Evolutionary conservation across 176 grass and related monocot genomes (phyloP).

Genomic region (Rhynchospora tenuis): DNA sequence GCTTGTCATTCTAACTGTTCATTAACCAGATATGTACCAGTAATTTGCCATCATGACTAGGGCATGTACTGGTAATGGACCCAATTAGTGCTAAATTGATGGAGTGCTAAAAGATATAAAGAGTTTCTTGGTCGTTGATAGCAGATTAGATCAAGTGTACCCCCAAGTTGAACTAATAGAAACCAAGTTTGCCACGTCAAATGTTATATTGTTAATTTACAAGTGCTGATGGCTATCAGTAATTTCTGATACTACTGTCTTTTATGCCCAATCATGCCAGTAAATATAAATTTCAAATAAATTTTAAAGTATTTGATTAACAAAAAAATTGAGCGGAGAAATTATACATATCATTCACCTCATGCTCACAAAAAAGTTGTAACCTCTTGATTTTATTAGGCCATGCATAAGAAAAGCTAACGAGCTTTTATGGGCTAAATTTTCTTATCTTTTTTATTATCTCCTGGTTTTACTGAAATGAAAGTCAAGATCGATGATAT

Average conservation of each 20-base stretch:
- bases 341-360: not conserved
- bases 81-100: not conserved
- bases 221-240: not conserved
- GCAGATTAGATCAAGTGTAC: not conserved
- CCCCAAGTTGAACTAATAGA: not conserved
- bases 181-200: not conserved
- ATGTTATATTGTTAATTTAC: not conserved
- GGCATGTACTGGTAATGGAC: not conserved
- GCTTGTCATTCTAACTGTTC: not conserved
- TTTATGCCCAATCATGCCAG: not conserved
- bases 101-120: not conserved
- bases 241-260: not conserved
- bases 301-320: not conserved
- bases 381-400: not conserved
- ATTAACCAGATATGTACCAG: not conserved
- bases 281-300: not conserved
- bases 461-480: not conserved
- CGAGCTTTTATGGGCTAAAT: not conserved
- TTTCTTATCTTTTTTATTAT: not conserved
- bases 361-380: not conserved
- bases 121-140: not conserved
- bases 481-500: not conserved
- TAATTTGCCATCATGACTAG: slow-evolving; percentile 20
- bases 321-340: not conserved
- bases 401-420: not conserved